Conservation (phyloP, 2,329 filamentous ascomycete genomes). For the Scedosporium apiospermum region DNA sequence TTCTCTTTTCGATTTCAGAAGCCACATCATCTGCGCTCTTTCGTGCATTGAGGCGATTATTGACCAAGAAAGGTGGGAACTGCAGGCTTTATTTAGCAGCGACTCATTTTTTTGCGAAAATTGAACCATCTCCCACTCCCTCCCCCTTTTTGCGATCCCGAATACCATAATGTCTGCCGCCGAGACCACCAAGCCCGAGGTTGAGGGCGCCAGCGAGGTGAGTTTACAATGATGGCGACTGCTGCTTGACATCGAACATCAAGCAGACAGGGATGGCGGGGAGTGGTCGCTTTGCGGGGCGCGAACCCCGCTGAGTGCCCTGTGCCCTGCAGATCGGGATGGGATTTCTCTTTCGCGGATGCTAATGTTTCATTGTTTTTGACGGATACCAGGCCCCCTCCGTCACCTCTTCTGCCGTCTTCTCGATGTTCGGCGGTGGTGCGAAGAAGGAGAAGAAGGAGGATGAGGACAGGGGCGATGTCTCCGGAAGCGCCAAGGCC, state of each 20-base stretch:
- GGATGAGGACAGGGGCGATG: conserved; percentile 72
- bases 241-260: neutral
- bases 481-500: conserved; percentile 80
- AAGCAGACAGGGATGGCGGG: neutral
- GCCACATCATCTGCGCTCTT: neutral
- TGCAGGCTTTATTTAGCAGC: conserved; percentile 1
- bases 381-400: conserved; percentile 17
- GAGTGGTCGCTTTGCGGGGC: neutral
- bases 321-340: conserved; percentile 15
- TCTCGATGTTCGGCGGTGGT: conserved; percentile 98
- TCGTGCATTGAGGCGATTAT: neutral
- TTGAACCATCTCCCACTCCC: conserved; percentile 1
- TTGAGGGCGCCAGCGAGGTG: conserved; percentile 33
- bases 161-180: conserved; percentile 34
- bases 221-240: neutral
- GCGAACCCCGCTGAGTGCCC: neutral
- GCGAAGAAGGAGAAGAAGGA: conserved; percentile 96
- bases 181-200: conserved; percentile 42
- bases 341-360: conserved; percentile 15
- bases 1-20: neutral
- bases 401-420: conserved; percentile 59
- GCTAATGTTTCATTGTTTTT: conserved; percentile 9
- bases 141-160: conserved; percentile 2
- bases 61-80: neutral
- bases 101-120: neutral